phyloP scores from a whole-genome alignment of 108 stramenopile genomes.

The Pseudonitzschia multistriata region DNA sequence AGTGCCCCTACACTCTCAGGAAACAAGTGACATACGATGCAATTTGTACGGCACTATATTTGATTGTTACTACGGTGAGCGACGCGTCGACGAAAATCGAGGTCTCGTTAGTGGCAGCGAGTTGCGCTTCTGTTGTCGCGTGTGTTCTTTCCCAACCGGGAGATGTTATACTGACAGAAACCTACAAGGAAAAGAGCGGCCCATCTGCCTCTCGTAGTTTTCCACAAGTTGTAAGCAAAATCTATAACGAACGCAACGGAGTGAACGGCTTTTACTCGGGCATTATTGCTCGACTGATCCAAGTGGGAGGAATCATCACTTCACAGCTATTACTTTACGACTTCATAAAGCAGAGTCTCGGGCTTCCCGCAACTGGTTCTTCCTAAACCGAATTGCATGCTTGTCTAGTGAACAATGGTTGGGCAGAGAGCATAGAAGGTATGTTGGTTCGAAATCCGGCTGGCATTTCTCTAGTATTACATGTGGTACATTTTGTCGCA shows the following conservation, averaged over 20 bases:
- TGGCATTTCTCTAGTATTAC: too few relatives aligned
- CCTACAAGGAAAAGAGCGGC: constrained; percentile 44
- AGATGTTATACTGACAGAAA: constrained; percentile 93
- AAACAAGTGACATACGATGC: constrained; percentile 93
- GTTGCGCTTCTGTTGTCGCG: constrained; percentile 83
- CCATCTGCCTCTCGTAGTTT: constrained; percentile 21
- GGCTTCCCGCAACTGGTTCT: constrained; percentile 82
- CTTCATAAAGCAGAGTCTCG: constrained; percentile 87
- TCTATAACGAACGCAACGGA: constrained; percentile 27
- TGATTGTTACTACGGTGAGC: constrained; percentile 15
- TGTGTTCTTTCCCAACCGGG: constrained; percentile 93
- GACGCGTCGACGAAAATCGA: constrained; percentile 49
- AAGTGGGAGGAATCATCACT: constrained; percentile 93
- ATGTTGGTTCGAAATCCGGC: too few relatives aligned
- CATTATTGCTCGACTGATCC: constrained; percentile 80
- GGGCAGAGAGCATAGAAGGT: too few relatives aligned
- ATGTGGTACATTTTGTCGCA: too few relatives aligned
- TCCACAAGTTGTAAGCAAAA: constrained; percentile 29
- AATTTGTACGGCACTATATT: constrained; percentile 66
- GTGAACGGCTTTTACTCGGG: constrained; percentile 72
- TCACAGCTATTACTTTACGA: constrained; percentile 94
- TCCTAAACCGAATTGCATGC: not conserved
- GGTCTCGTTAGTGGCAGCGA: constrained; percentile 75
- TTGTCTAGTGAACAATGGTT: too few relatives aligned
- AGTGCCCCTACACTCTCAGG: constrained; percentile 96